Percentiles rank a stretch among this genome's conserved stretches.
phyloP scores from a whole-genome alignment of 352 stramenopile species.

The Globisporangium nodosum region DNA sequence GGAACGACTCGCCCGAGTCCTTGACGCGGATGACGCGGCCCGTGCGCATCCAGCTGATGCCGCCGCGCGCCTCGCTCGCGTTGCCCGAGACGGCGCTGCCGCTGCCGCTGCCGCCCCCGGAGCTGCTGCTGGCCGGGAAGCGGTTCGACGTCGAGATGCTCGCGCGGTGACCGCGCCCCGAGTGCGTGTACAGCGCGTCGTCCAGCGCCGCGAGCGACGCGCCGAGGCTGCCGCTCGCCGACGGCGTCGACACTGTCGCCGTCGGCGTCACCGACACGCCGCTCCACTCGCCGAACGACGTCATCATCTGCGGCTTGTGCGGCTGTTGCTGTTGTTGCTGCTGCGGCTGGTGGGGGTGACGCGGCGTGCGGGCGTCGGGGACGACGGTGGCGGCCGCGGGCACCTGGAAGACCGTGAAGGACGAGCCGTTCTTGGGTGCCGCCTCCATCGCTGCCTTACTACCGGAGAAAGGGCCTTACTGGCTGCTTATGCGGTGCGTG shows the following conservation, averaged over 20 bases:
- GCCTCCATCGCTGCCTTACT: background rate
- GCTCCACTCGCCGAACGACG: too few relatives aligned
- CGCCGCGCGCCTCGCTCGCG: slow-evolving; percentile 25
- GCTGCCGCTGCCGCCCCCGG: background rate
- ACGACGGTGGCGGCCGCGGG: slow-evolving; percentile 19
- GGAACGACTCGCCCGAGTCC: slow-evolving; percentile 63
- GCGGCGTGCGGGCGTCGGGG: slow-evolving; percentile 1
- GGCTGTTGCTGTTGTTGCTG: background rate
- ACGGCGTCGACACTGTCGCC: background rate
- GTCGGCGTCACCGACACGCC: too few relatives aligned
- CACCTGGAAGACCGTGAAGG: slow-evolving; percentile 70
- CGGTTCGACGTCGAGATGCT: slow-evolving; percentile 11
- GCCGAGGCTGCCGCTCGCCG: background rate
- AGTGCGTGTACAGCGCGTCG: slow-evolving; percentile 11
- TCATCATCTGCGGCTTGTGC: too few relatives aligned
- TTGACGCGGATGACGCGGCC: slow-evolving; percentile 68
- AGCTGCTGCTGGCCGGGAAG: background rate
- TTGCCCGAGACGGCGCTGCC: background rate
- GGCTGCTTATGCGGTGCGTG: background rate
- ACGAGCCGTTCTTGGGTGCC: slow-evolving; percentile 12
- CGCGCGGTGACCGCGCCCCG: slow-evolving; percentile 25
- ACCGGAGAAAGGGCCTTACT: background rate
- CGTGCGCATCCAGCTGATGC: slow-evolving; percentile 59
- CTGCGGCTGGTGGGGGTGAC: background rate
- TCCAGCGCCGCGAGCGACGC: slow-evolving; percentile 1